Conservation (phyloP, 2,329 filamentous ascomycete species). For the Aspergillus novofumigatus region DNA sequence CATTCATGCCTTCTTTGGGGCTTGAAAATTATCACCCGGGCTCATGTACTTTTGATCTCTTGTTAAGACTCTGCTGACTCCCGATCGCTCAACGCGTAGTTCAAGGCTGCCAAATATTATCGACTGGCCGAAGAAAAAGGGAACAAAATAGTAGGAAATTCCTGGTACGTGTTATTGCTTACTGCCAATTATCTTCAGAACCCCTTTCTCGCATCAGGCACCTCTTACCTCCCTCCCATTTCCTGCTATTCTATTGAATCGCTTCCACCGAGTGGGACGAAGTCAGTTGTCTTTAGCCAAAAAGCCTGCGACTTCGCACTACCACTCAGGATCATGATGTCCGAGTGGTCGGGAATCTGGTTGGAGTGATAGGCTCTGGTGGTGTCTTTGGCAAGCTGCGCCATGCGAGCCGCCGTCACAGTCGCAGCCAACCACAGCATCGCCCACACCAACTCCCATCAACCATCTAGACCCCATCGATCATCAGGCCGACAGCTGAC, state of each 20-base stretch:
- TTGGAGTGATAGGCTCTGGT: conserved; percentile 19
- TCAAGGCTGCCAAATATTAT: conserved; percentile 77
- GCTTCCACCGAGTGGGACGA: not conserved
- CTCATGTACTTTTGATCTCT: conserved; percentile 6
- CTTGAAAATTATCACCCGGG: conserved; percentile 21
- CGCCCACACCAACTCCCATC: conserved; percentile 1
- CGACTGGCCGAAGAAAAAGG: conserved; percentile 85
- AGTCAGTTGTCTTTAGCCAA: not conserved
- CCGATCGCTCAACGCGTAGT: conserved; percentile 22
- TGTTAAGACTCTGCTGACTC: conserved; percentile 6
- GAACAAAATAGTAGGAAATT: conserved; percentile 86
- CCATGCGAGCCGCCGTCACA: conserved; percentile 12
- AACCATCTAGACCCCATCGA: not conserved
- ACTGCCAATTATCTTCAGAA: conserved; percentile 8
- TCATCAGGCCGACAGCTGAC: conserved; percentile 23
- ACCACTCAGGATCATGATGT: conserved; percentile 13
- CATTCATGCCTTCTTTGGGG: conserved; percentile 27
- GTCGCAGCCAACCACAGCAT: conserved; percentile 16
- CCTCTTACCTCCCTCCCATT: not conserved
- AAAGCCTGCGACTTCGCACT: conserved; percentile 3
- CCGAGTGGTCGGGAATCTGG: conserved; percentile 9
- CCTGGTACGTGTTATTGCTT: conserved; percentile 65
- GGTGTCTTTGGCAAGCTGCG: conserved; percentile 12
- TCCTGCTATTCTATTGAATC: conserved; percentile 2
- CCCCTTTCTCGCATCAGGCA: not conserved